phyloP scores from a whole-genome alignment of 148 eudicot species.

The Amaranthus hypochondriacus region DNA sequence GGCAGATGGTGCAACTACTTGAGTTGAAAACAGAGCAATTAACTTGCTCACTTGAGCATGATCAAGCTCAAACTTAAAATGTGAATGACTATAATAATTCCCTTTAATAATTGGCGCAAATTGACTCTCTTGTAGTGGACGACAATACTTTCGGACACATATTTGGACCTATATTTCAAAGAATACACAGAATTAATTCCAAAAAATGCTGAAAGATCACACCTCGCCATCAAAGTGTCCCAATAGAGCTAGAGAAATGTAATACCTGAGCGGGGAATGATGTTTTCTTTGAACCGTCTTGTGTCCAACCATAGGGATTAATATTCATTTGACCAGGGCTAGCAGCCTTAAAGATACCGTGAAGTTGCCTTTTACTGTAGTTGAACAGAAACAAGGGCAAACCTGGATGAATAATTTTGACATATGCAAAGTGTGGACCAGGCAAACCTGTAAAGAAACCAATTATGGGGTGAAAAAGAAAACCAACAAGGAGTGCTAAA shows the following conservation, averaged over 20 bases:
- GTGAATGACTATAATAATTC: conserved; percentile 47
- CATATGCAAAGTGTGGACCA: conserved; percentile 46
- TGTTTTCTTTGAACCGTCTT: conserved; percentile 55
- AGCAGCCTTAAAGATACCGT: conserved; percentile 82
- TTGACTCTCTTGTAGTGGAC: conserved; percentile 51
- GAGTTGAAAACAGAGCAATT: conserved; percentile 40
- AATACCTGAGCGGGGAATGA: conserved; percentile 78
- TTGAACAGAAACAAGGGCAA: conserved; percentile 73
- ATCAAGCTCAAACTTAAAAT: conserved; percentile 76
- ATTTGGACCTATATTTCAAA: conserved; percentile 49
- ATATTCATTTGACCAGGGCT: conserved; percentile 64
- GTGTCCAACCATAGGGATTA: conserved; percentile 74
- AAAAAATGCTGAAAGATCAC: neutral
- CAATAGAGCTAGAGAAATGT: neutral
- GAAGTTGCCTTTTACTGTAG: conserved; percentile 57
- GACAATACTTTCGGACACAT: conserved; percentile 40
- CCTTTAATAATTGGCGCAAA: conserved; percentile 52
- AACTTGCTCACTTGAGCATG: conserved; percentile 60
- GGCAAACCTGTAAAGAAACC: conserved; percentile 57
- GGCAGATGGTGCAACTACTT: conserved; percentile 42
- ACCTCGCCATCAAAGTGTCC: conserved; percentile 4
- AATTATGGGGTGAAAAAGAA: neutral
- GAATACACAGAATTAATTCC: neutral
- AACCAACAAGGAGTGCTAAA: neutral
- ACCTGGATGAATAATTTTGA: conserved; percentile 64